Conservation (phyloP, 805 yeast genomes). For the Ogataea wickerhamii region DNA sequence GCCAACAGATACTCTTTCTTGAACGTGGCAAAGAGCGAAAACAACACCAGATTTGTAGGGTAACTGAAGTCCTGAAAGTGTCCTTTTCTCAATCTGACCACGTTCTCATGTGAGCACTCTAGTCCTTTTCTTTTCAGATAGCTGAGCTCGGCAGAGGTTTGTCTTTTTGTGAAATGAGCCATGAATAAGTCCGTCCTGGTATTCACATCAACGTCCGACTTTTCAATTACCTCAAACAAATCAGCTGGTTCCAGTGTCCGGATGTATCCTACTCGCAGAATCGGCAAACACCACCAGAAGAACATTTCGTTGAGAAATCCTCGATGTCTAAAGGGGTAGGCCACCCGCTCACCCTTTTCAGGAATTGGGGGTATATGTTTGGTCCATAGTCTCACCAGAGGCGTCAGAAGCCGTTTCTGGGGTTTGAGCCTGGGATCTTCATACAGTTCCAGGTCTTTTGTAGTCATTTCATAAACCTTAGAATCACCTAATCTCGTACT, state of each 20-base stretch:
- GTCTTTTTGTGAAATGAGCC: slow-evolving; percentile 29
- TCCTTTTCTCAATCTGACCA: slow-evolving; percentile 32
- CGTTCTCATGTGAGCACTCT: slow-evolving; percentile 35
- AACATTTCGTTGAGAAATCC: slow-evolving; percentile 42
- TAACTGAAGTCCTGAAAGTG: slow-evolving; percentile 37
- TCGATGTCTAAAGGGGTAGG: slow-evolving; percentile 41
- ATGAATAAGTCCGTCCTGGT: slow-evolving; percentile 35
- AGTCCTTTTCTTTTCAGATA: slow-evolving; percentile 33
- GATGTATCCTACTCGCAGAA: slow-evolving; percentile 63
- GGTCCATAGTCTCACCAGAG: slow-evolving; percentile 21
- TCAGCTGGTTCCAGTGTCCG: slow-evolving; percentile 68
- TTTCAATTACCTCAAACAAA: slow-evolving; percentile 45
- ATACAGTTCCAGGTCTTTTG: too few species aligned
- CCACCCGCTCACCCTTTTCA: slow-evolving; percentile 43
- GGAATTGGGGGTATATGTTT: slow-evolving; percentile 51
- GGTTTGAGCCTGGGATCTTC: slow-evolving; percentile 22
- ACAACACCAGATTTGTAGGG: slow-evolving; percentile 41
- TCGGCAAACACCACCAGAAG: slow-evolving; percentile 67
- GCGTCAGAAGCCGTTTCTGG: slow-evolving; percentile 35
- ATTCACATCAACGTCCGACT: slow-evolving; percentile 38
- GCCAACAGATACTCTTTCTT: slow-evolving; percentile 40
- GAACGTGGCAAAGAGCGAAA: slow-evolving; percentile 49
- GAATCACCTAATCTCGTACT: too few species aligned
- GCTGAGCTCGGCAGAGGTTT: slow-evolving; percentile 29
- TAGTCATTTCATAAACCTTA: too few species aligned